Evolutionary conservation across 805 yeast species (phyloP), one percentile per base, ranked within the genome.

Genomic region (Scheffersomyces lignosus): DNA sequence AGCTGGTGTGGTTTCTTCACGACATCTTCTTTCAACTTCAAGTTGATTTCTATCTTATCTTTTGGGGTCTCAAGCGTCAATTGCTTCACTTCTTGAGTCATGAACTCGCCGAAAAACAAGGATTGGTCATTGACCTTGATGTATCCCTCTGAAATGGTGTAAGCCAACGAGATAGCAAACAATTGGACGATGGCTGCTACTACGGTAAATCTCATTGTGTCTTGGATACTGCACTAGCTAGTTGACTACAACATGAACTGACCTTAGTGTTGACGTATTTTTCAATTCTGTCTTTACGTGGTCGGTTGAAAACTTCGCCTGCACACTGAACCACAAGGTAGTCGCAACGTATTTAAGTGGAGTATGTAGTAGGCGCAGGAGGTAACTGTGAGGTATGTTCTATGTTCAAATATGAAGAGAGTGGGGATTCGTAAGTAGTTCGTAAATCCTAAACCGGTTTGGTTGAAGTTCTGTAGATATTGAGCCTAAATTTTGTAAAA

Each of bases 1-100:
- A 61, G 36, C 40, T 70, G 73, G 35, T 63, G 67, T 2, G 75
- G 73, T 30, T 47, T 54, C 13, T 27, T 38, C 4, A 34, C 34
- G 2, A 43, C 27, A 8, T 47, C 41, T 13, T 50, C 60, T 5
- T 45, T 44, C 27, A 65, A 40, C 14, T 47, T 42, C 31, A 67
- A 50, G 26, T 48, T 45, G 27, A 69, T 34, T 12, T 58, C 60
- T 16, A 69, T 40, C 29, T 43, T 49, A 38, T 66, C 72, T 38
- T 56, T 60, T 18, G 61, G 52, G 4, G 58, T 41, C n/a, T 58
- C 62, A 33, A 68, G 35, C 3, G 50, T 29, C 23, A 66, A 47
- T 37, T 49, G 57, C 34, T 59, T 58, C 27, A 62, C 44, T 44
- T 58, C 64, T 29, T 47, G 54, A 17, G 66, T 55, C 32, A 52